Base-by-base conservation (phyloP, 768 basidiomycete genomes). In the Astraeus odoratus region DNA sequence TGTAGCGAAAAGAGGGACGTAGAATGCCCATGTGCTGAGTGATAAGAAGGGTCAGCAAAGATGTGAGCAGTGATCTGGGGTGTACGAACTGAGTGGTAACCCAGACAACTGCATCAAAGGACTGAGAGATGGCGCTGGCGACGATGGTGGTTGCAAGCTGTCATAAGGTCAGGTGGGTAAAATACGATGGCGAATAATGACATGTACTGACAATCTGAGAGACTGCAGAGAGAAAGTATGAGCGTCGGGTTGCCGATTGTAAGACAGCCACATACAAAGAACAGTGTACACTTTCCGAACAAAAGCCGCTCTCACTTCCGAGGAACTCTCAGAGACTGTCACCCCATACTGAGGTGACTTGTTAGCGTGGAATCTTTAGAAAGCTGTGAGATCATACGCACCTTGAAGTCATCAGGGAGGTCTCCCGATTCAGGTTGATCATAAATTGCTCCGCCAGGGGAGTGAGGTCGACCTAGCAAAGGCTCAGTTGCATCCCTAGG, bases 401-500 rank as follows among this genome's bases (percentile, higher is more conserved):
- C 88, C 77, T 94, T 91, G 78, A 96, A 96, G 64, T 96, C 94
- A 57, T 95, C 93, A 0, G 89, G 90, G 38, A 92, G 57, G 52
- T 92, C 90, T 38, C 77, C 87, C 26, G 67, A 69, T 22, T 67
- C 71, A 5, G 89, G 82, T 53, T 92, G 87, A 66, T 92, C 78
- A 52, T 76, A 86, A 52, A 81, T 73, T n/a, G 68, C 81, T 23
- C 73, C 71, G 15, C 63, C 63, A 15, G 69, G 61, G 33, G 64
- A 67, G 47, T 73, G 70, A 43, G 77, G 70, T 20, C 58, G 56
- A 33, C 71, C 72, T 20, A 86, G 71, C 29, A 90, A 66, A 1
- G 84, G 86, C 49, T 84, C 74, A 2, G 59, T 56, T 6, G 60
- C 57, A 5, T 67, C 68, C n/a, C 71, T 23, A 50, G 57, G 43